Evolutionary conservation across 495 filamentous ascomycete genomes (phyloP).

Genomic region (Podospora sp.): DNA sequence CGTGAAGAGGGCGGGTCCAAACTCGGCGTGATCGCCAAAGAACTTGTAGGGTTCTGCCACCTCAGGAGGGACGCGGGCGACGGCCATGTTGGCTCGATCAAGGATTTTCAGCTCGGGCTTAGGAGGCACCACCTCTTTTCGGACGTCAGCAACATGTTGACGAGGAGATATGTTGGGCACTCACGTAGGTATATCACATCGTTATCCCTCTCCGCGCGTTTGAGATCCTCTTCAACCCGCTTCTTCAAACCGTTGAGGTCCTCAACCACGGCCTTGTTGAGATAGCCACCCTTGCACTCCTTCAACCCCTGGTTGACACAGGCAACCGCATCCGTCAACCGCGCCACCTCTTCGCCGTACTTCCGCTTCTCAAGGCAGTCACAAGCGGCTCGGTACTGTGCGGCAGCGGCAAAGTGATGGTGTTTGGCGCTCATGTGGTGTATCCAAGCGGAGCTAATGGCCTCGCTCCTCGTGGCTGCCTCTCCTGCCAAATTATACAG

Average conservation of each 20-base stretch:
- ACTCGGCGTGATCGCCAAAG: slow-evolving; percentile 75
- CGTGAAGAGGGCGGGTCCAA: slow-evolving; percentile 83
- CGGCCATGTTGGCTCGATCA: slow-evolving; percentile 87
- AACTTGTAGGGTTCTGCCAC: slow-evolving; percentile 77
- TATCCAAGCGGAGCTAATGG: slow-evolving; percentile 93
- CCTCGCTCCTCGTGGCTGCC: slow-evolving; percentile 81
- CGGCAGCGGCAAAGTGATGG: slow-evolving; percentile 95
- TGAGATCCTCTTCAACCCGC: slow-evolving; percentile 81
- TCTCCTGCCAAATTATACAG: slow-evolving; percentile 85
- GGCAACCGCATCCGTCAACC: slow-evolving; percentile 75
- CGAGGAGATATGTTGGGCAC: neutral
- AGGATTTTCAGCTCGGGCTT: slow-evolving; percentile 86
- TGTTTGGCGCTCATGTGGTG: slow-evolving; percentile 98
- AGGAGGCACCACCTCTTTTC: slow-evolving; percentile 71
- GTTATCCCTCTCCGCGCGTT: slow-evolving; percentile 94
- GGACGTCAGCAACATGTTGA: neutral
- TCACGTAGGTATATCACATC: slow-evolving; percentile 85
- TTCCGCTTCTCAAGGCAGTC: slow-evolving; percentile 92
- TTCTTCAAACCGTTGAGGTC: slow-evolving; percentile 84
- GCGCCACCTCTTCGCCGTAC: slow-evolving; percentile 94
- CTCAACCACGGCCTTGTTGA: slow-evolving; percentile 79
- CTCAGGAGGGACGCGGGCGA: slow-evolving; percentile 75
- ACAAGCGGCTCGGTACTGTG: slow-evolving; percentile 90
- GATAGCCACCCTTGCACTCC: slow-evolving; percentile 71
- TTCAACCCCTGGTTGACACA: slow-evolving; percentile 87